phyloP scores from a whole-genome alignment of 176 grass and related monocot genomes.

The Pharus latifolius region DNA sequence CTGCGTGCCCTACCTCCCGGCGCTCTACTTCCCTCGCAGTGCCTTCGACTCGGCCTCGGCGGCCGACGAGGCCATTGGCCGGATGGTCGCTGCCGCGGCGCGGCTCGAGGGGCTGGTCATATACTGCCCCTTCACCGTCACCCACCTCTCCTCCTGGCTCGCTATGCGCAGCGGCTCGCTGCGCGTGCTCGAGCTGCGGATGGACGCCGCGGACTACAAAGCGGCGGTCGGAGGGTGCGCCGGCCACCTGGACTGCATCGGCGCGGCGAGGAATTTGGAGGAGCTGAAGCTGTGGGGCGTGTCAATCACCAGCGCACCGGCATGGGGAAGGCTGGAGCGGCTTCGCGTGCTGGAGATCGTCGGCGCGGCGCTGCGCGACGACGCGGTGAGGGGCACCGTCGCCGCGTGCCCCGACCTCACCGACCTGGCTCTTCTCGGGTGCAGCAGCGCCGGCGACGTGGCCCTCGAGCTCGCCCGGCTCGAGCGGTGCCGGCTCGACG shows the following conservation, averaged over 20 bases:
- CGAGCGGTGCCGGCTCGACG: conserved; percentile 74
- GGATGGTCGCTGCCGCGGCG: conserved; percentile 49
- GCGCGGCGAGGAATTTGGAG: conserved; percentile 32
- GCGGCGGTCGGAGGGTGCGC: not conserved
- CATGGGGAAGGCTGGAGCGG: conserved; percentile 43
- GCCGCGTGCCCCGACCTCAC: conserved; percentile 62
- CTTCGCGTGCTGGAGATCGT: conserved; percentile 64
- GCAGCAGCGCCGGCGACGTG: conserved; percentile 40
- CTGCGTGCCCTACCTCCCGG: conserved; percentile 65
- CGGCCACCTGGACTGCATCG: conserved; percentile 47
- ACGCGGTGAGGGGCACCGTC: conserved; percentile 47
- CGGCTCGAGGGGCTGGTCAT: conserved; percentile 74
- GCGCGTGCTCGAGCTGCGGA: conserved; percentile 67
- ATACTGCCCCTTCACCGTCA: conserved; percentile 81
- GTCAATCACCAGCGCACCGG: conserved; percentile 31
- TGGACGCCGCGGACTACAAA: conserved; percentile 46
- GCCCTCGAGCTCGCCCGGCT: conserved; percentile 32
- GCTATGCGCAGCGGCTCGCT: conserved; percentile 32
- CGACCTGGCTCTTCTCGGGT: conserved; percentile 61
- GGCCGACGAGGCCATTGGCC: conserved; percentile 54
- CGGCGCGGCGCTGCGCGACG: conserved; percentile 40
- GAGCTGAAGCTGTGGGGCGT: conserved; percentile 72
- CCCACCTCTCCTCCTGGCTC: conserved; percentile 41
- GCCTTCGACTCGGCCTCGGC: conserved; percentile 29
- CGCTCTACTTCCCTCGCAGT: conserved; percentile 82